Evolutionary conservation across 208 protist genomes (phyloP).

Genomic region (Trypanosoma cruzi): DNA sequence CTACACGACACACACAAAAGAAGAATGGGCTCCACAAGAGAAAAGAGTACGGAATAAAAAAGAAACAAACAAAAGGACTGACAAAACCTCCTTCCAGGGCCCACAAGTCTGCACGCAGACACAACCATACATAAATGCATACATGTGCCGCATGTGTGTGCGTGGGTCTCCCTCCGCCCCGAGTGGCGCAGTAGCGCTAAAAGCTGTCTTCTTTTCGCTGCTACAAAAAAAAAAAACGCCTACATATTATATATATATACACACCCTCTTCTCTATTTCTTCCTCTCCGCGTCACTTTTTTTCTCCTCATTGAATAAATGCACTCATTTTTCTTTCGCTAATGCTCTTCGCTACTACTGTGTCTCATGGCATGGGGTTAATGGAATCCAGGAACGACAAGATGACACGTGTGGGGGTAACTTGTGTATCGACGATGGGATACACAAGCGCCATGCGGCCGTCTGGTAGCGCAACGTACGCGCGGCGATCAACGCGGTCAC

Average conservation of each 20-base stretch:
- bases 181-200: too few relatives aligned
- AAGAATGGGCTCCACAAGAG: slow-evolving; percentile 15
- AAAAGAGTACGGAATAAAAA: neutral
- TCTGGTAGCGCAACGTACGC: slow-evolving; percentile 91
- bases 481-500: slow-evolving; percentile 87
- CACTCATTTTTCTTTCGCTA: slow-evolving; percentile 11
- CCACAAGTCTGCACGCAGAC: neutral
- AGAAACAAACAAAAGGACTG: neutral
- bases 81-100: neutral
- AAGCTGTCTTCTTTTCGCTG: neutral
- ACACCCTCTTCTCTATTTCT: slow-evolving; percentile 4
- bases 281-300: neutral
- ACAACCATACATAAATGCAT: neutral
- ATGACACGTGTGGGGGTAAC: slow-evolving; percentile 71
- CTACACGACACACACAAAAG: neutral
- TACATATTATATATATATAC: neutral
- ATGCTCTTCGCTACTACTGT: slow-evolving; percentile 10
- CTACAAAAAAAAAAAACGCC: slow-evolving; percentile 7
- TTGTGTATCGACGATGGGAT: slow-evolving; percentile 89
- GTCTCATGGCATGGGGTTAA: slow-evolving; percentile 84
- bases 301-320: neutral
- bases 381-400: slow-evolving; percentile 81
- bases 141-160: too few relatives aligned
- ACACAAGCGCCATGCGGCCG: slow-evolving; percentile 90
- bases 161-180: too few relatives aligned